Evolutionary conservation across 2,329 filamentous ascomycete genomes (phyloP), one percentile per base, ranked within the genome.

Genomic region (Fusarium oxysporum): DNA sequence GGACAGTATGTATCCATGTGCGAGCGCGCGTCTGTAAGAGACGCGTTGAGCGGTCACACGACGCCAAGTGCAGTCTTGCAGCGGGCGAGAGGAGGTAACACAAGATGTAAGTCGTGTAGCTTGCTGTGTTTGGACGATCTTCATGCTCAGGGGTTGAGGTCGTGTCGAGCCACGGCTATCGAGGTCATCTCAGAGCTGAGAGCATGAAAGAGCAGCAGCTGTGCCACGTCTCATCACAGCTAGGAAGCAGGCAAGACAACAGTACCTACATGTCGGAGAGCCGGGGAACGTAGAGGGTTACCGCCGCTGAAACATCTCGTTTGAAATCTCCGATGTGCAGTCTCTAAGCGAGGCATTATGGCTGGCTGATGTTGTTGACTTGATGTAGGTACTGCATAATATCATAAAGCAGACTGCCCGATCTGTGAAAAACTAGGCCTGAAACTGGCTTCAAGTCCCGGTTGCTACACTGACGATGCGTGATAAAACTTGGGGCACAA

Each of bases 261-360:
- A 62, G 40, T 30, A 62, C 40, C 40, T 66, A 71, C 65, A 68
- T 67, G 43, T 72, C 43, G 56, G 51, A 48, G 45, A 58, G 59
- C 55, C 44, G 43, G 67, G 68, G 62, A 74, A 41, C 17, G 43
- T 43, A 70, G 40, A 71, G 62, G 50, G 45, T 50, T 64, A 41
- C 64, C 54, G 45, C 58, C 60, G 35, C 17, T 74, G 71, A 76
- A 71, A 73, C 65, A 65, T 62, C 25, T 61, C 59, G 59, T 71
- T 71, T 41, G 75, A 77, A 77, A 77, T 77, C 75, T 77, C 75
- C 75, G 75, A 77, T 65, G 59, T 71, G 75, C 73, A 74, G 73
- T 67, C 62, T 70, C 69, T 73, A 76, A 68, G 71, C 72, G 75
- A 77, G 63, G 54, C 54, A 54, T 50, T 44, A 41, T 66, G 65